Evolutionary conservation across 1,284 basidiomycete species (phyloP), one percentile per base, ranked within the genome.

Genomic region (Kwoniella shivajii): DNA sequence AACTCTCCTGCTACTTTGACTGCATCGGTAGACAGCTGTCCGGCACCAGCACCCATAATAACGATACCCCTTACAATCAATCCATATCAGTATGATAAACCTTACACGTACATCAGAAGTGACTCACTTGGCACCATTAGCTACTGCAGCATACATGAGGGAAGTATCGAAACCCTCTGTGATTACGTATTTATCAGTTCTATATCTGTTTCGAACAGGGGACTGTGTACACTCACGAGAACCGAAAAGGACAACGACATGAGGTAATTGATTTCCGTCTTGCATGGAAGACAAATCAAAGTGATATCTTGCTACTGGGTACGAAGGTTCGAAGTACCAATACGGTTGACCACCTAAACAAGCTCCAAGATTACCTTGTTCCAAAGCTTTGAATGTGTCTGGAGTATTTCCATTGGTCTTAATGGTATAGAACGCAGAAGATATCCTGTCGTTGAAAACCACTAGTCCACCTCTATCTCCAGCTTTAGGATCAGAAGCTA

Each of bases 391-490:
- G 62, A 76, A 76, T 0, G 72, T 75, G 54, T 75, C 69, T n/a
- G 74, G 54, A 3, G 57, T 52, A 46, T 72, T 71, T 36, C 59
- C 50, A 50, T 74, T 61, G 24, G 65, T 72, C 61, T 75, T 75
- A 45, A 57, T 54, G 18, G 67, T 67, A 54, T 72, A 75, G 36
- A 55, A 71, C 1, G 70, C 72, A 1, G 61, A 53, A 18, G 63
- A 64, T 50, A 76, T 71, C 14, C 72, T 60, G 54, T 77, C 74
- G 56, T 75, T 75, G 39, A 75, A 57, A 14, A 66, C 64, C 48
- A 75, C 60, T 47, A 74, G 53, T 1, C 67, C 64, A 11, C 73
- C 73, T 7, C 73, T 66, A 16, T 64, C 59, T 20, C 55, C 22
- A 2, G 71, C 62, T 6, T 53, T 48, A 9, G 69, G 64, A 9